Base-by-base conservation (phyloP, 139 green algal species). In the Eudorina sp. region DNA sequence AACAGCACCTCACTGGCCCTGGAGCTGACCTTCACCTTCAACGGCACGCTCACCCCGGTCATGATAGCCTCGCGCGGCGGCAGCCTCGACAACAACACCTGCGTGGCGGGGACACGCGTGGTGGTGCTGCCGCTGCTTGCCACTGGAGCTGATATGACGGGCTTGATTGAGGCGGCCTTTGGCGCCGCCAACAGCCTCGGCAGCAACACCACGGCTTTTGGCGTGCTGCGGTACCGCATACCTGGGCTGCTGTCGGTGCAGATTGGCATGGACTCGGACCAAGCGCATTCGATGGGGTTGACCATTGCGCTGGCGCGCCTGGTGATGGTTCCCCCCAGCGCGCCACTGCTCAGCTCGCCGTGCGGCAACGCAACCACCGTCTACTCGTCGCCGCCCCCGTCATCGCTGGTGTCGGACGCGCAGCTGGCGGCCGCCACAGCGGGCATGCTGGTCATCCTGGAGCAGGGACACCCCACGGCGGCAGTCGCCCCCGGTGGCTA, bases 161-260 rank as follows among this genome's bases (percentile, higher is more conserved):
- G 9, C 25, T 5, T 72, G 8, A 72, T 88, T 31, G 68, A 81
- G 83, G 3, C 3, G 25, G 46, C 48, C 4, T 76, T 88, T 6
- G 83, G 83, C 68, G 68, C 14, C 68, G 11, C 14, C 2, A 31
- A 9, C 68, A 16, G 16, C 8, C 27, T 88, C 4, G 43, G 60
- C 45, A 51, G 60, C 81, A 87, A 78, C 81, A n/a, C 27, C 34
- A 69, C 21, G 31, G 7, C 18, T 4, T 87, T 87, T 29, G 83
- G 83, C 36, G 68, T 88, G 9, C 48, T 38, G 36, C 81, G 81
- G 83, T 18, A 18, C 21, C 46, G 51, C 29, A 29, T 27, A 3
- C 27, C 6, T 1, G 69, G 66, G 27, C 38, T 8, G 38, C 2
- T 88, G 23, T 34, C 13, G 48, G n/a, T 88, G 16, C n/a, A 73